phyloP scores from a whole-genome alignment of 2,329 filamentous ascomycete species.

The Neocucurbitaria cava region DNA sequence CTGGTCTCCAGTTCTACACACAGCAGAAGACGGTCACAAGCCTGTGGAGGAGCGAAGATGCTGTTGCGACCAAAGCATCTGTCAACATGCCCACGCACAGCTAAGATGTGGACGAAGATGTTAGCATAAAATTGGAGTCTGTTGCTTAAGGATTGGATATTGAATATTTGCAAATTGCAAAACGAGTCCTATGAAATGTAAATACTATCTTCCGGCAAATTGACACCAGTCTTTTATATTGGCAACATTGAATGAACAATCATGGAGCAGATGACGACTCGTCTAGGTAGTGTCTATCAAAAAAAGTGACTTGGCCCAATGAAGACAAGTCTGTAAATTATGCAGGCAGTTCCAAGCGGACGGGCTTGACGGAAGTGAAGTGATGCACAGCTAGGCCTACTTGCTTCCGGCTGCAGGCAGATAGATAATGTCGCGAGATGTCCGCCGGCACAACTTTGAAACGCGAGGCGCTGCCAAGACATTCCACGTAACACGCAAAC shows the following conservation, averaged over 20 bases:
- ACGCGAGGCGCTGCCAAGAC: not conserved
- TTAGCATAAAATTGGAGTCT: not conserved
- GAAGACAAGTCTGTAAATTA: no score
- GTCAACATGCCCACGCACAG: conserved; percentile 83
- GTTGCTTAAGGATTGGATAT: not conserved
- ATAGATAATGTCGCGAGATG: not conserved
- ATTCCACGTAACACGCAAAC: not conserved
- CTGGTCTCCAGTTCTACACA: conserved; percentile 93
- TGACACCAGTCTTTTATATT: not conserved
- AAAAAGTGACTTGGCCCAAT: no score
- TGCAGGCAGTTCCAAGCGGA: no score
- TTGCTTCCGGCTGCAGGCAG: no score
- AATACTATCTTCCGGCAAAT: not conserved
- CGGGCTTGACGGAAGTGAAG: not conserved
- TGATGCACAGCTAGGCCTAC: not conserved
- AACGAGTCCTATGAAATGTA: not conserved
- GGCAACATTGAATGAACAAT: no score
- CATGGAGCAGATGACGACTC: not conserved
- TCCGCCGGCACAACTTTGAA: not conserved
- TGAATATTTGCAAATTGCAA: not conserved
- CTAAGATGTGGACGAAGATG: conserved; percentile 18
- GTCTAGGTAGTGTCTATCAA: no score
- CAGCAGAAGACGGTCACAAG: conserved; percentile 97
- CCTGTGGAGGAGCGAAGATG: conserved; percentile 86
- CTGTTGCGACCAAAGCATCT: conserved; percentile 81